Base-by-base conservation (phyloP, 305 asterid species). In the Fraxinus platypoda region DNA sequence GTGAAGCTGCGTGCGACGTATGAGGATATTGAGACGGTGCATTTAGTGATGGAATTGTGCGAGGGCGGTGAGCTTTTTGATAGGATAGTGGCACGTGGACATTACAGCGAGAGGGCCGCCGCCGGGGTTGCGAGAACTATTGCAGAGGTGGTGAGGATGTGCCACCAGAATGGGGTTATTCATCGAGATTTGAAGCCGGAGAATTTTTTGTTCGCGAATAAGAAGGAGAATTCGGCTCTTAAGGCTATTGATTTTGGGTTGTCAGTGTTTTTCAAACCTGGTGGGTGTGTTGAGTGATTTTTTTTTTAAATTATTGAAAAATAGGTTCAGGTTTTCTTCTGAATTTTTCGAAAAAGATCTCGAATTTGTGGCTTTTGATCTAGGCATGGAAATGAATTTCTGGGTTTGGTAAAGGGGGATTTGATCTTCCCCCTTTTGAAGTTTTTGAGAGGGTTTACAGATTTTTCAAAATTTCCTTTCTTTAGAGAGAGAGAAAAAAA, bases 121-220 rank as follows among this genome's bases (percentile, higher is more conserved):
- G 98, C 98, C 3, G 84, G 76, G 31, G 90, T 95, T 25, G 95
- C 95, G 0, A 91, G 81, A 87, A 95, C 99, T 59, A 85, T 93
- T 2, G 99, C 98, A 26, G 99, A 95, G 83, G 99, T 95, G 33
- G 97, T 95, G 6, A 87, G 96, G 89, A 92, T 92, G 98, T 95
- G 99, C 54, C 99, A 95, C 81, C 93, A 91, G 38, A 84, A 95
- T 62, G 99, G 99, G 34, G 99, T 95, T 76, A 86, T 95, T 89
- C 99, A 95, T 85, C 89, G 99, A 25, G 99, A 95, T 81, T 92
- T 95, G 98, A 95, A 94, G 89, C 99, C 99, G 11, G 99, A 95
- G 91, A 95, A 95, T 81, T 95, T 95, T 85, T 72, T 95, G 71
- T 95, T 94, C 80, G 97, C 97, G 4, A 94, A 92, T 88, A 95